Base-by-base conservation (phyloP, 2,329 filamentous ascomycete genomes). In the Epichloe aotearoae region DNA sequence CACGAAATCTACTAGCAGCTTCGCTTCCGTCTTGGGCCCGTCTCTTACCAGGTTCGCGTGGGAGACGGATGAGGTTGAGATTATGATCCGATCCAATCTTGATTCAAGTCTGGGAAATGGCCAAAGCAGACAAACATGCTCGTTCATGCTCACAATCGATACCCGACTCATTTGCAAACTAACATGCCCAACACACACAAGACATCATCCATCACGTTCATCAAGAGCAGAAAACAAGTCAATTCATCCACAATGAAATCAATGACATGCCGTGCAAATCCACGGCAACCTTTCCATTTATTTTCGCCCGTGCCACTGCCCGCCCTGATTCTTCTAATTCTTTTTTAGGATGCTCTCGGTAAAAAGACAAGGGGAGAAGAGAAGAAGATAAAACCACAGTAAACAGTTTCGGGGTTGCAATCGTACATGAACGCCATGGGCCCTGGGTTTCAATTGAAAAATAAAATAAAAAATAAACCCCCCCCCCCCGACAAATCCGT, bases 391-490 rank as follows among this genome's bases (percentile, higher is more conserved):
- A 47, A 48, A 47, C 54, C 54, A 54, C 49, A 44, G 33, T 44
- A 49, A 52, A 57, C 52, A 56, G 52, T 53, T 47, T 45, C 19
- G 47, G 43, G 46, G 45, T 47, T 44, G 64, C 63, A 65, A 67
- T 67, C 61, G 64, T 67, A 67, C 64, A 67, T 59, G 57, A 64
- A 63, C 61, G 62, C 50, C 61, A 53, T 55, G 53, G 53, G 52
- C 50, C 53, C 50, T 52, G 57, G 33, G 37, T 44, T 52, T 46
- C 34, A 52, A 50, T 52, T 46, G 33, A 43, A 43, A 42, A 8
- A 26, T 6, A 23, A 23, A 23, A 23, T 2, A 6, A 2, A 5
- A 39, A 43, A 38, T 19, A 19, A 19, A 2, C 19, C 19, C 19
- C 19, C 19, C 19, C 19, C 19, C 19, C 19, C 19, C n/a, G n/a